Evolutionary conservation across 768 basidiomycete genomes (phyloP).

Genomic region (Lactifluus volemus): DNA sequence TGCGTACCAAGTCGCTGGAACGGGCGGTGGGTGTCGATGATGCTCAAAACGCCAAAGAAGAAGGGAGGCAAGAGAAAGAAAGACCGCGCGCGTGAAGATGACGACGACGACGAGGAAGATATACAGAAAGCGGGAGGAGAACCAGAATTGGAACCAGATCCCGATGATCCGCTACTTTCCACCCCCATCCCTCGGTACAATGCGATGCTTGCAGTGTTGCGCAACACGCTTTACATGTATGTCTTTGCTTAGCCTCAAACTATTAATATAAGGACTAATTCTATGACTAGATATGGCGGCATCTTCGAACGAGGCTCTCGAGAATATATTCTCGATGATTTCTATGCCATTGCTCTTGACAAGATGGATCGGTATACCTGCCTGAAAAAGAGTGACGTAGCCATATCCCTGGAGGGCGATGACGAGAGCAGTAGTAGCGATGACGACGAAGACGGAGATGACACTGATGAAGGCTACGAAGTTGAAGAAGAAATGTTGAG

Average conservation of each 20-base stretch:
- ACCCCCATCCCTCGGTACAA: slow-evolving; percentile 73
- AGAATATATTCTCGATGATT: slow-evolving; percentile 89
- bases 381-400: slow-evolving; percentile 55
- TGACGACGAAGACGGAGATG: slow-evolving; percentile 48
- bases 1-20: slow-evolving; percentile 70
- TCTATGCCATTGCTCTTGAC: slow-evolving; percentile 70
- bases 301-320: slow-evolving; percentile 76
- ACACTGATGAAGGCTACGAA: slow-evolving; percentile 29
- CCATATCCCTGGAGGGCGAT: slow-evolving; percentile 54
- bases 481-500: slow-evolving; percentile 27
- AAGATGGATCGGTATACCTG: slow-evolving; percentile 76
- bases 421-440: slow-evolving; percentile 56
- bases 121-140: slow-evolving; percentile 24
- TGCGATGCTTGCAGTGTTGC: slow-evolving; percentile 76
- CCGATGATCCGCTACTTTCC: slow-evolving; percentile 57
- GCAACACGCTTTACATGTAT: slow-evolving; percentile 81
- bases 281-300: slow-evolving; percentile 64
- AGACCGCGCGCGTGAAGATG: slow-evolving; percentile 18
- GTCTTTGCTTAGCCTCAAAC: slow-evolving; percentile 23
- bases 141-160: slow-evolving; percentile 40
- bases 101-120: slow-evolving; percentile 23
- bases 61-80: slow-evolving; percentile 33
- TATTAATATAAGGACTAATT: neutral
- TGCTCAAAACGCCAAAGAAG: slow-evolving; percentile 57
- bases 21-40: slow-evolving; percentile 72